Base-by-base conservation (phyloP, 139 green algal genomes). In the Eudorina sp. region DNA sequence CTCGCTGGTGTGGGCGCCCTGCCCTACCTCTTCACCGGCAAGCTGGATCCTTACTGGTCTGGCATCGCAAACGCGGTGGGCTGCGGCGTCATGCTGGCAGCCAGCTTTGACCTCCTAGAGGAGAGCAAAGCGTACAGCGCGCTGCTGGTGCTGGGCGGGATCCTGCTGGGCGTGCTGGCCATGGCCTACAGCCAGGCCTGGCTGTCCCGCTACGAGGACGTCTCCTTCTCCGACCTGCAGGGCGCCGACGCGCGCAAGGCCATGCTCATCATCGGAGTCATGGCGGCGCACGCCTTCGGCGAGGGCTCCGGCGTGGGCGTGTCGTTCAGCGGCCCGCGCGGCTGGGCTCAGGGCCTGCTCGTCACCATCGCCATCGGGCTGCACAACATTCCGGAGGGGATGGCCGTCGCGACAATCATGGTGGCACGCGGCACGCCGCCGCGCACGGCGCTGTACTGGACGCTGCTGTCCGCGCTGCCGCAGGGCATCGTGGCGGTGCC, bases 361-460 rank as follows among this genome's bases (percentile, higher is more conserved):
- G 96, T 99, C 16, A 99, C 97, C 23, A 92, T 99, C 46, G 98
- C 98, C 70, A 99, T 99, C 83, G 97, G 97, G 8, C 88, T 99
- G 58, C 98, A 99, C 94, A 99, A 99, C 91, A 95, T 99, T 8
- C 98, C 98, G 0, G 98, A 99, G 81, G 98, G 98, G 51, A 94
- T 99, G 82, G 98, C 98, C 18, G 96, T 99, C 29, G 95, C 96
- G 19, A 98, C 97, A 11, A 96, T 99, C 58, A 95, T 99, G 89
- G 95, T 97, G 19, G 89, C 95, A 7, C 90, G 94, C n/a, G 98
- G 98, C 51, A 92, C 96, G n/a, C 45, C 85, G 1, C 89, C 97
- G 0, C 55, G 83, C 43, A 92, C 94, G n/a, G 94, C 96, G 2
- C 89, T 98, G 78, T 79, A 92, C 48, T 99, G 98, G 97, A 96